These are phyloP conservation scores for Hamamelis virginiana DNA, from an alignment of 164 flowering plant genomes.

Conservation along the genomic window DNA sequence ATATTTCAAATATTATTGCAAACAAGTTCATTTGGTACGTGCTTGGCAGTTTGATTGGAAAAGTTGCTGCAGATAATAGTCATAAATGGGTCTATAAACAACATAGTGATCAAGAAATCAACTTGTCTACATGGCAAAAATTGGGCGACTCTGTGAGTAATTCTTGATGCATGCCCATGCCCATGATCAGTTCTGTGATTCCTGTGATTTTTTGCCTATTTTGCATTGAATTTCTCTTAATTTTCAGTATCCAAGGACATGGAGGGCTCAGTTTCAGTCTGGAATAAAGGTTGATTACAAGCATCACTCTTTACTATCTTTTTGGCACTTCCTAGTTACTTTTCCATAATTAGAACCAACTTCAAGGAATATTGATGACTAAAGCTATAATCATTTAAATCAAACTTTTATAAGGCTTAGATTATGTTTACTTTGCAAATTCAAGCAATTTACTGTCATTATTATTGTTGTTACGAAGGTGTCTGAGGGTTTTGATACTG, in stretches of 20 bases:
- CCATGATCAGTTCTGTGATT: not conserved
- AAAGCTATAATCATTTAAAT: too few relatives aligned
- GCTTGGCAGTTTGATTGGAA: not conserved
- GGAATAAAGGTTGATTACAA: not conserved
- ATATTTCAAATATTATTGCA: not conserved
- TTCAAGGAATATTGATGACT: not conserved
- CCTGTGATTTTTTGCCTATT: not conserved
- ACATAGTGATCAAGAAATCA: not conserved
- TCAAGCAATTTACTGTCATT: too few relatives aligned
- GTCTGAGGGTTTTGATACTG: too few relatives aligned
- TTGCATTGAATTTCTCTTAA: not conserved
- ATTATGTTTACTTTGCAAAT: too few relatives aligned
- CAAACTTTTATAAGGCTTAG: too few relatives aligned
- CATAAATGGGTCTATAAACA: not conserved
- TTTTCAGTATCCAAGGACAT: not conserved
- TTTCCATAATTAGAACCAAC: not conserved
- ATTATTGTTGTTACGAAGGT: too few relatives aligned
- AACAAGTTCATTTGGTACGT: not conserved
- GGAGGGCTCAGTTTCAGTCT: conserved; percentile 1
- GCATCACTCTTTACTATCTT: not conserved
- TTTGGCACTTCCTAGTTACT: not conserved
- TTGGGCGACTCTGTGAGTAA: not conserved
- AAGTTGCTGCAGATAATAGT: not conserved
- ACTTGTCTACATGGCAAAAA: not conserved
- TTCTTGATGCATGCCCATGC: not conserved